Evolutionary conservation across 108 stramenopile genomes (phyloP), one percentile per base, ranked within the genome.

Genomic region (Conticribra weissflogii): DNA sequence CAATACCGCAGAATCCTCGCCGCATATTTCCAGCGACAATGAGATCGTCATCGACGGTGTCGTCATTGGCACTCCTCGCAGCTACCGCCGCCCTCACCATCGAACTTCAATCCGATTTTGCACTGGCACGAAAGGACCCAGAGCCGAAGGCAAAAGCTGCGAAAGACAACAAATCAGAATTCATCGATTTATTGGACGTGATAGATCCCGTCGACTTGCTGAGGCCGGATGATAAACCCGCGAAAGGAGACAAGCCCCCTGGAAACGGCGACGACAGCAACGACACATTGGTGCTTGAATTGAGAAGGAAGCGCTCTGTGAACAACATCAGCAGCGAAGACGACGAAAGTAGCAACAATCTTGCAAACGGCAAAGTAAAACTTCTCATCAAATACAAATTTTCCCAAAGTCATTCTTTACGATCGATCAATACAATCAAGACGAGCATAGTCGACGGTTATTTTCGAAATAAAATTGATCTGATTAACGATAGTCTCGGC

Each of bases 371-470:
- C 31, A 54, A 54, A 47, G 12, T 66, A 4, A 66, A 66, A 29
- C 56, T 69, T 1, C 57, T 69, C 2, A 51, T 69, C 24, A 69
- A 69, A 50, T 69, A 58, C 47, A 69, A 59, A 50, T n/a, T 36
- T 12, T 41, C 36, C 36, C 36, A 41, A 25, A 30, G 41, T 27
- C 44, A 30, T 32, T 36, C 55, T 7, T 31, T 55, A 23, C 36
- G 21, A n/a, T 23, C 33, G 8, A 29, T 28, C 3, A 2, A 44
- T 2, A 31, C 32, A 1, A 14, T 36, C n/a, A 22, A 23, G n/a
- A n/a, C n/a, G n/a, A n/a, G n/a, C n/a, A n/a, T n/a, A n/a, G n/a
- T n/a, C n/a, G n/a, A n/a, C n/a, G n/a, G n/a, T n/a, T n/a, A n/a
- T n/a, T n/a, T n/a, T n/a, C n/a, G n/a, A n/a, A n/a, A n/a, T n/a